These are phyloP conservation scores for Croton laevigatus DNA, from an alignment of 441 rosid genomes.

Conservation along the genomic window DNA sequence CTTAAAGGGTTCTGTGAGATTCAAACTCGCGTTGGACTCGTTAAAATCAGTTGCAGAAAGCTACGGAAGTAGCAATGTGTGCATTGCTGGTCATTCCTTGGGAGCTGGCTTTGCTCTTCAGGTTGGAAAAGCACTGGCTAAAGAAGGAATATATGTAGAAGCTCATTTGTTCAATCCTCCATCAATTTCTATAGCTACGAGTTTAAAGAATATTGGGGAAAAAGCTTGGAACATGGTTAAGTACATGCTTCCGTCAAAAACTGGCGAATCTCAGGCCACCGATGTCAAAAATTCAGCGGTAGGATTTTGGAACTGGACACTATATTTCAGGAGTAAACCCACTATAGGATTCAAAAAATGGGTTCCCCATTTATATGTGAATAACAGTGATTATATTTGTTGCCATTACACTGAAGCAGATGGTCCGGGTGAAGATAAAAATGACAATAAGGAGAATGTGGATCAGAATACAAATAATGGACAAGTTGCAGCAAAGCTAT, in stretches of 20 bases:
- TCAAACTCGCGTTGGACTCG: conserved; percentile 58
- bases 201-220: conserved; percentile 73
- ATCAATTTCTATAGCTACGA: conserved; percentile 80
- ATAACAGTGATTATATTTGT: conserved; percentile 87
- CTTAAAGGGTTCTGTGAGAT: conserved; percentile 87
- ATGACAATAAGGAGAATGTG: conserved; percentile 51
- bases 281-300: conserved; percentile 21
- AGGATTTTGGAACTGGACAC: conserved; percentile 69
- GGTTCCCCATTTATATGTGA: conserved; percentile 89
- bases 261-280: conserved; percentile 25
- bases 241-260: conserved; percentile 63
- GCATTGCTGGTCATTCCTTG: conserved; percentile 82
- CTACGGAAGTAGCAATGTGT: conserved; percentile 74
- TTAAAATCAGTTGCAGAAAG: conserved; percentile 53
- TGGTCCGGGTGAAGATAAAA: conserved; percentile 26
- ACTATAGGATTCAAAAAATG: conserved; percentile 55
- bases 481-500: conserved; percentile 72
- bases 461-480: conserved; percentile 13
- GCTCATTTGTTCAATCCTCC: conserved; percentile 92
- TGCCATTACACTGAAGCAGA: conserved; percentile 68
- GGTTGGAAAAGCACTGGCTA: conserved; percentile 88
- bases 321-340: conserved; percentile 44
- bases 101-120: conserved; percentile 95
- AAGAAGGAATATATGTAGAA: conserved; percentile 67
- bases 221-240: conserved; percentile 74